Evolutionary conservation across 257 asterid genomes (phyloP).

Genomic region (Penstemon eatonii): DNA sequence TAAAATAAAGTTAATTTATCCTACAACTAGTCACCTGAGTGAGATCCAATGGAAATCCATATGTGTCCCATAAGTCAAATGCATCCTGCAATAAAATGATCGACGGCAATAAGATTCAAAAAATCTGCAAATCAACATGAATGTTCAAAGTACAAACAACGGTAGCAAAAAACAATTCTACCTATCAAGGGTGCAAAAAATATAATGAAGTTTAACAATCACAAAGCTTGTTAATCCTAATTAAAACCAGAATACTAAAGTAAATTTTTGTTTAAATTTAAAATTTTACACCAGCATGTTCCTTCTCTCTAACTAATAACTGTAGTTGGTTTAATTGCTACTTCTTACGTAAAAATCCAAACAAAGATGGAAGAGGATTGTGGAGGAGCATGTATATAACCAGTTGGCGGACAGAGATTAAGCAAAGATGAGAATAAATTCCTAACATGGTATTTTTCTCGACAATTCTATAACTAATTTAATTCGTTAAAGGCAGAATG

Average conservation of each 20-base stretch:
- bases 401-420: slow-evolving; percentile 8
- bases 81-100: slow-evolving; percentile 73
- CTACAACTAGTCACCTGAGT: slow-evolving; percentile 69
- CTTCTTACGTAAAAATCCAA: not conserved
- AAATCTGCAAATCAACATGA: not conserved
- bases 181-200: not conserved
- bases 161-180: not conserved
- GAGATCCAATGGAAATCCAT: slow-evolving; percentile 94
- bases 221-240: not conserved
- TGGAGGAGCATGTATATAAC: slow-evolving; percentile 7
- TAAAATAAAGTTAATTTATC: slow-evolving; percentile 4
- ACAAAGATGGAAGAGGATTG: not conserved
- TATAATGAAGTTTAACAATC: not conserved
- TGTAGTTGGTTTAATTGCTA: not conserved
- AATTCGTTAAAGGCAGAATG: slow-evolving; percentile 19
- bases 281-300: slow-evolving; percentile 4
- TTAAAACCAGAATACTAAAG: not conserved
- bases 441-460: not conserved
- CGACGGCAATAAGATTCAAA: slow-evolving; percentile 27
- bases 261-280: slow-evolving; percentile 7
- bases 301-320: slow-evolving; percentile 3
- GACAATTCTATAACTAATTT: slow-evolving; percentile 11
- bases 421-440: slow-evolving; percentile 13
- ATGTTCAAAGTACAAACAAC: slow-evolving; percentile 9
- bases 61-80: slow-evolving; percentile 94